phyloP scores from a whole-genome alignment of 75 land plant genomes.

The Cupressus sempervirens region DNA sequence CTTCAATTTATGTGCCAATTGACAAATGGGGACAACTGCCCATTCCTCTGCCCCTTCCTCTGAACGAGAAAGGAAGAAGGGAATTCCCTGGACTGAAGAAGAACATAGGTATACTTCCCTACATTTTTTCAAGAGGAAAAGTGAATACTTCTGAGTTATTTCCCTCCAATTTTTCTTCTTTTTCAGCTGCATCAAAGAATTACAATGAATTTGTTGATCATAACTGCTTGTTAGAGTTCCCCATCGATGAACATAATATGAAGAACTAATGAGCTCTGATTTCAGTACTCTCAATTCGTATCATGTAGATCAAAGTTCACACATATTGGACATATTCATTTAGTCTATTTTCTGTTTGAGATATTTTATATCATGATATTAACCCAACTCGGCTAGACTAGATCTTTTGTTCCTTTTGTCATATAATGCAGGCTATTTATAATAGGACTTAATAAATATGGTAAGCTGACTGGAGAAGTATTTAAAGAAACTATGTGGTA shows the following conservation, averaged over 20 bases:
- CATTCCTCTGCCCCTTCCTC: conserved; percentile 10
- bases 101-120: conserved; percentile 54
- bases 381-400: not conserved
- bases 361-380: not conserved
- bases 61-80: conserved; percentile 59
- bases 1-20: not conserved
- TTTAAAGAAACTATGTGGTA: conserved; percentile 45
- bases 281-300: not conserved
- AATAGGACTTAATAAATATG: conserved; percentile 53
- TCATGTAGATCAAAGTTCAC: not conserved
- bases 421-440: conserved; percentile 42
- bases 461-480: conserved; percentile 66
- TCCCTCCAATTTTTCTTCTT: not conserved
- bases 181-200: not conserved
- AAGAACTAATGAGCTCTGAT: not conserved
- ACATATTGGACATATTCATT: not conserved
- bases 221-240: not conserved
- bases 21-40: too few relatives aligned
- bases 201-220: not conserved
- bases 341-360: not conserved
- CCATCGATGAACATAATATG: not conserved
- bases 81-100: conserved; percentile 76
- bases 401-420: not conserved
- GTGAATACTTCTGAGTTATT: not conserved
- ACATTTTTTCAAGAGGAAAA: not conserved